Conservation (phyloP, 2,329 filamentous ascomycete species). For the Nigrospora oryzae region DNA sequence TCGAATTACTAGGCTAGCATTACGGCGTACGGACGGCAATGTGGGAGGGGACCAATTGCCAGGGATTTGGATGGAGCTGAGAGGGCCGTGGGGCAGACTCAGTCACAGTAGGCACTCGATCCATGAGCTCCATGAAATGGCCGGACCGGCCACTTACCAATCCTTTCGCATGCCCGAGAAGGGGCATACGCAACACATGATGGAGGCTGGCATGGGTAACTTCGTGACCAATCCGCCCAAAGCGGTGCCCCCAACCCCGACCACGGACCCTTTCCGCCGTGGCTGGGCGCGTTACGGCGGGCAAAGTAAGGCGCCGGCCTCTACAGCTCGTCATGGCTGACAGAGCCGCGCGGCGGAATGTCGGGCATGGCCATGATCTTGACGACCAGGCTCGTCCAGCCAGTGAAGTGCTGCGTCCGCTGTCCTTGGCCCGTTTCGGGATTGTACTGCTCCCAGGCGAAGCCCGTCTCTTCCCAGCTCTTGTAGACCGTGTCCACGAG, state of each 20-base stretch:
- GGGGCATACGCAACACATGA: not conserved
- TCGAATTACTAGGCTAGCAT: too few relatives aligned
- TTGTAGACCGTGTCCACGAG: slow-evolving; percentile 82
- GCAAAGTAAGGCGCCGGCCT: not conserved
- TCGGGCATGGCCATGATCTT: slow-evolving; percentile 97
- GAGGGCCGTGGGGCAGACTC: too few relatives aligned
- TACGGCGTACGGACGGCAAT: too few relatives aligned
- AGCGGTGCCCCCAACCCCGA: too few relatives aligned
- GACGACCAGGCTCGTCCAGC: slow-evolving; percentile 96
- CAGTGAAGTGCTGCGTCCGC: slow-evolving; percentile 94
- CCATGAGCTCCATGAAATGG: too few relatives aligned
- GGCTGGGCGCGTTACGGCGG: too few relatives aligned
- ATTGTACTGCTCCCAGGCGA: slow-evolving; percentile 98
- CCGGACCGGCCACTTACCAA: not conserved
- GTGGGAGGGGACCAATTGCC: too few relatives aligned
- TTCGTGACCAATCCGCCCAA: too few relatives aligned
- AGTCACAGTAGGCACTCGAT: too few relatives aligned
- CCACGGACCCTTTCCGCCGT: too few relatives aligned
- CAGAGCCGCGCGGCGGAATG: slow-evolving; percentile 20
- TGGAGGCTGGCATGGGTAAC: too few relatives aligned
- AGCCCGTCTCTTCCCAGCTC: slow-evolving; percentile 84
- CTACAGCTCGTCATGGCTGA: not conserved
- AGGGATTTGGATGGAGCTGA: too few relatives aligned
- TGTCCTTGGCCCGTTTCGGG: slow-evolving; percentile 90
- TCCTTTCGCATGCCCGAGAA: not conserved